These are phyloP conservation scores for Sphagnum contortum DNA, from an alignment of 225 moss, liverwort and hornwort genomes.

Conservation along the genomic window DNA sequence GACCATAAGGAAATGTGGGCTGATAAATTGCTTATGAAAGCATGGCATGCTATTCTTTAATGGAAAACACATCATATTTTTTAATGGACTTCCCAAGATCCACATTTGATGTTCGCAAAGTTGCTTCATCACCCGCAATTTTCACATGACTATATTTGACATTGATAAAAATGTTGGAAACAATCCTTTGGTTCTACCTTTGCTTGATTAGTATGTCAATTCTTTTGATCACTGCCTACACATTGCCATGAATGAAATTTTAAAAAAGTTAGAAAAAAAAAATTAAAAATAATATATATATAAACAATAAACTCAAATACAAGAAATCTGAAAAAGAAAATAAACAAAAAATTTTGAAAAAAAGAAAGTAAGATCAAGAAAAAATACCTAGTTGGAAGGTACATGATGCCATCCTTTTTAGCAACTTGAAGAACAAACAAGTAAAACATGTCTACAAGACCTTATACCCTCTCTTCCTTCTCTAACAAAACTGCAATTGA, in stretches of 20 bases:
- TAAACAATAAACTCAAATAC: not conserved
- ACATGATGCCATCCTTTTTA: not conserved
- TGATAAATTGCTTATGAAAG: not conserved
- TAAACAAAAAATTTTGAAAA: no score
- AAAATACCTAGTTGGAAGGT: not conserved
- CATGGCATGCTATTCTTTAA: not conserved
- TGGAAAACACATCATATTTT: not conserved
- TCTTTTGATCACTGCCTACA: not conserved
- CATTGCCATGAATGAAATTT: not conserved
- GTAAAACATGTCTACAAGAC: not conserved
- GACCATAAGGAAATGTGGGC: no score
- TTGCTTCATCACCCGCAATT: not conserved
- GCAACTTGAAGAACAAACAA: not conserved
- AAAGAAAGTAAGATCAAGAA: not conserved
- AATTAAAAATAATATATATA: not conserved
- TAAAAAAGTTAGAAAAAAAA: not conserved
- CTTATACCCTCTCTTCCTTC: not conserved
- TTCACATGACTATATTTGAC: not conserved
- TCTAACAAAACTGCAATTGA: not conserved
- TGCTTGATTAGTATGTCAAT: not conserved
- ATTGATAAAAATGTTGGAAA: not conserved
- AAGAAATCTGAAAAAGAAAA: not conserved
- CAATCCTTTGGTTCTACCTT: not conserved
- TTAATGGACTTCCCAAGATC: not conserved
- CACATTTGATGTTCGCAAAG: not conserved